Conservation (phyloP, 768 basidiomycete species). For the Suillus sp. region DNA sequence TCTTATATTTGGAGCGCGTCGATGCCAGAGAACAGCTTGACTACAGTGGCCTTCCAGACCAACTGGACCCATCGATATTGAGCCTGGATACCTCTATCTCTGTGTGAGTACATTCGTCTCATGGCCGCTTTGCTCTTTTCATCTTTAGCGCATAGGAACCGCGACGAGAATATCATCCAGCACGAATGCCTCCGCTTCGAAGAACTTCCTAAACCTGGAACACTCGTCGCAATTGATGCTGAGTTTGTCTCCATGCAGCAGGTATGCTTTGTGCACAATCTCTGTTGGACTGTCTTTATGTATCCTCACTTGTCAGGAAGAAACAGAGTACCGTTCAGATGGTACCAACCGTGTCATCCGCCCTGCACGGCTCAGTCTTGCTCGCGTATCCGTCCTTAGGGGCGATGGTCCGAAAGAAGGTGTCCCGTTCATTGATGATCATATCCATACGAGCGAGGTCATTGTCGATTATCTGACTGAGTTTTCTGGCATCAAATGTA, state of each 20-base stretch:
- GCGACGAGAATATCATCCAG: slow-evolving; percentile 70
- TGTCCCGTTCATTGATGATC: slow-evolving; percentile 95
- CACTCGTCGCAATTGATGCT: slow-evolving; percentile 92
- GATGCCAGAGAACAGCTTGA: slow-evolving; percentile 63
- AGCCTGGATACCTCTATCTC: slow-evolving; percentile 89
- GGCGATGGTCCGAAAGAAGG: slow-evolving; percentile 82
- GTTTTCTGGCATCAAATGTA: slow-evolving; percentile 94
- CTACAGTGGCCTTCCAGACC: slow-evolving; percentile 61
- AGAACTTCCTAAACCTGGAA: slow-evolving; percentile 86
- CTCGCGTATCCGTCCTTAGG: slow-evolving; percentile 91
- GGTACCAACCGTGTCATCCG: slow-evolving; percentile 91
- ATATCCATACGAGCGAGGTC: slow-evolving; percentile 93
- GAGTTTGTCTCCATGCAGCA: slow-evolving; percentile 98
- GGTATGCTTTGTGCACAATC: slow-evolving; percentile 39
- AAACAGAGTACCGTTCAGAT: slow-evolving; percentile 92
- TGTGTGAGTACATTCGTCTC: slow-evolving; percentile 48
- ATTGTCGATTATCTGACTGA: slow-evolving; percentile 98
- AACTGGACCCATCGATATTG: slow-evolving; percentile 73
- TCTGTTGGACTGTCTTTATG: background rate
- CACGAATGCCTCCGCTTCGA: slow-evolving; percentile 71
- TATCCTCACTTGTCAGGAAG: slow-evolving; percentile 59
- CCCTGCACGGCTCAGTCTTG: slow-evolving; percentile 88
- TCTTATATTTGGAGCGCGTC: slow-evolving; percentile 85
- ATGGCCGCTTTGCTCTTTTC: background rate
- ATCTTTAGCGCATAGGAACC: slow-evolving; percentile 53